Conservation (phyloP, 75 land plant species). For the Sequoia sempervirens region DNA sequence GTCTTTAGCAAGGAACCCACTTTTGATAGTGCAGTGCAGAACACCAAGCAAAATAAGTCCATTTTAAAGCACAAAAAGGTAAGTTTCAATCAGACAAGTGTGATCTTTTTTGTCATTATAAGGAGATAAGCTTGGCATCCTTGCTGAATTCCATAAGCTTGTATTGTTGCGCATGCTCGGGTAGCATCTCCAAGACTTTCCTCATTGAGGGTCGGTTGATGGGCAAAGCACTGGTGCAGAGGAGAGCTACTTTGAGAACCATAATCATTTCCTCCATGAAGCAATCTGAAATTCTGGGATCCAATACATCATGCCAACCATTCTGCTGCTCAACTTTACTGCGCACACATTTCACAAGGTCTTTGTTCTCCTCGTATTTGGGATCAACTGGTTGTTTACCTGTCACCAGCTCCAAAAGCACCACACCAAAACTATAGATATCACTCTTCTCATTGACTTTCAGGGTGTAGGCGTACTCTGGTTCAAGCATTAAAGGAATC, state of each 20-base stretch:
- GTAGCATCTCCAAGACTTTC: slow-evolving; percentile 66
- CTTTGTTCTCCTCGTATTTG: slow-evolving; percentile 52
- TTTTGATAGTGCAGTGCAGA: not conserved
- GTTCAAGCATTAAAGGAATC: not conserved
- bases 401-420: slow-evolving; percentile 66
- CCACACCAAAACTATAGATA: slow-evolving; percentile 81
- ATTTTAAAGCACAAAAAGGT: not conserved
- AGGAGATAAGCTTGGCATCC: not conserved
- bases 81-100: not conserved
- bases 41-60: not conserved
- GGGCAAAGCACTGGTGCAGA: slow-evolving; percentile 60
- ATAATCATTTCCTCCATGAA: slow-evolving; percentile 34
- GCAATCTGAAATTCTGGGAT: slow-evolving; percentile 4
- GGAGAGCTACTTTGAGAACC: slow-evolving; percentile 59
- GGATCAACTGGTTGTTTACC: slow-evolving; percentile 58
- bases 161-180: slow-evolving; percentile 12
- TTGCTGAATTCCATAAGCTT: not conserved
- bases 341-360: slow-evolving; percentile 66
- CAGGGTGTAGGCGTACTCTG: slow-evolving; percentile 69
- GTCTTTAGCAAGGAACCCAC: not conserved
- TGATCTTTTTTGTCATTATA: not conserved
- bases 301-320: not conserved
- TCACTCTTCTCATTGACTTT: slow-evolving; percentile 84
- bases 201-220: slow-evolving; percentile 76
- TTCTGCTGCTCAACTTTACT: not conserved